Conservation (phyloP, 169 alveolate genomes). For the Neospora caninum region DNA sequence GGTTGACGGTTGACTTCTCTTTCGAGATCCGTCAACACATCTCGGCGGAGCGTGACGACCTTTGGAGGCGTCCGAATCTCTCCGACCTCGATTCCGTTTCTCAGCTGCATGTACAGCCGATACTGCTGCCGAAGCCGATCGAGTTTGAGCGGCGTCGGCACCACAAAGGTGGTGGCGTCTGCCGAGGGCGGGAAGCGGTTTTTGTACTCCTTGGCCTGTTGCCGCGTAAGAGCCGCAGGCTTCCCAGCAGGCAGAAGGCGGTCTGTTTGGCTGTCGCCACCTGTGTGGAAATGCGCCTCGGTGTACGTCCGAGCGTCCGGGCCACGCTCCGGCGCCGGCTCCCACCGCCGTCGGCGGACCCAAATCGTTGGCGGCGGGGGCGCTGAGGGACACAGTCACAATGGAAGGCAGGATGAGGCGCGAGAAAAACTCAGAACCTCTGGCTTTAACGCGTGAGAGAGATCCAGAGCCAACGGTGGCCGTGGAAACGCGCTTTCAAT, state of each 20-base stretch:
- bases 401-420: not conserved
- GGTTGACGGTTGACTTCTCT: not conserved
- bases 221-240: conserved; percentile 9
- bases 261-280: not conserved
- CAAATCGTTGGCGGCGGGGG: conserved; percentile 26
- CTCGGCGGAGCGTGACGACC: not conserved
- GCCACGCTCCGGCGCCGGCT: not conserved
- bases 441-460: no score
- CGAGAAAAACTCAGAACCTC: not conserved
- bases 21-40: conserved; percentile 18
- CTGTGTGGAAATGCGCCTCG: conserved; percentile 20
- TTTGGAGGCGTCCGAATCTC: conserved; percentile 14
- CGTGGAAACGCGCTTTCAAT: no score
- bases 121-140: not conserved
- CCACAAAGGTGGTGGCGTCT: conserved; percentile 16
- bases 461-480: no score
- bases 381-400: not conserved
- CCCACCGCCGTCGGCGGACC: conserved; percentile 32
- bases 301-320: conserved; percentile 9
- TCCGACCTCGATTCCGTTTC: conserved; percentile 16
- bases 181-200: not conserved
- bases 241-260: not conserved
- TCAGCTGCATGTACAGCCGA: conserved; percentile 30
- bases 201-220: not conserved
- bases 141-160: not conserved